These are phyloP conservation scores for Stemphylium lycopersici DNA, from an alignment of 2,329 filamentous ascomycete genomes.

Conservation along the genomic window DNA sequence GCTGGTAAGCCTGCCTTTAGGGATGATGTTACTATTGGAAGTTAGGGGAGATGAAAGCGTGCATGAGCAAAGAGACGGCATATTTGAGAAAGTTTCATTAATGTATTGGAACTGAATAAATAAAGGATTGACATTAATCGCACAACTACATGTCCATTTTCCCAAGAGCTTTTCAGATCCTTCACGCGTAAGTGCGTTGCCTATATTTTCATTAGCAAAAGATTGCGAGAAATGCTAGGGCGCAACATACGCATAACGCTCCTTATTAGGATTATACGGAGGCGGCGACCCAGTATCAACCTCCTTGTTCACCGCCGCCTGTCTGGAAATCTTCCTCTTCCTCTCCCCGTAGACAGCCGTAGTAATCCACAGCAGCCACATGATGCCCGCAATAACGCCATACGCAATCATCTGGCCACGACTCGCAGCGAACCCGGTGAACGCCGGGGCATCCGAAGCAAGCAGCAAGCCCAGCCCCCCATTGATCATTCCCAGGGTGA, in stretches of 20 bases:
- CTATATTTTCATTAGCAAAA: no score
- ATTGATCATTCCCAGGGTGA: constrained; percentile 62
- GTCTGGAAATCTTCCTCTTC: constrained; percentile 9
- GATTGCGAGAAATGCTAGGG: no score
- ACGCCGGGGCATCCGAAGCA: constrained; percentile 33
- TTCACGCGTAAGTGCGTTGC: no score
- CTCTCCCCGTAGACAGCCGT: constrained; percentile 39
- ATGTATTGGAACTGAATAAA: no score
- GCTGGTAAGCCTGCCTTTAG: constrained; percentile 1
- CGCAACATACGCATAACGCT: constrained; percentile 20
- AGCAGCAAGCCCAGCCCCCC: constrained; percentile 59
- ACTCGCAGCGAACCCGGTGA: constrained; percentile 32
- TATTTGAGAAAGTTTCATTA: no score
- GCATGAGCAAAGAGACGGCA: no score
- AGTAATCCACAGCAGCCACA: constrained; percentile 44
- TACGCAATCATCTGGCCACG: constrained; percentile 41
- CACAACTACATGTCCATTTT: no score
- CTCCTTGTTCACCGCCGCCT: constrained; percentile 17
- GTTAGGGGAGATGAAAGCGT: no score
- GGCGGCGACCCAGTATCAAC: constrained; percentile 7
- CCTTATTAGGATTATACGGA: constrained; percentile 19
- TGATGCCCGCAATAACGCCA: constrained; percentile 40
- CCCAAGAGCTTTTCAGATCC: no score
- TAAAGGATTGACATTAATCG: no score
- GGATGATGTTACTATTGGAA: constrained; percentile 12